Conservation (phyloP, 176 grass and related monocot genomes). For the Melocanna baccifera region DNA sequence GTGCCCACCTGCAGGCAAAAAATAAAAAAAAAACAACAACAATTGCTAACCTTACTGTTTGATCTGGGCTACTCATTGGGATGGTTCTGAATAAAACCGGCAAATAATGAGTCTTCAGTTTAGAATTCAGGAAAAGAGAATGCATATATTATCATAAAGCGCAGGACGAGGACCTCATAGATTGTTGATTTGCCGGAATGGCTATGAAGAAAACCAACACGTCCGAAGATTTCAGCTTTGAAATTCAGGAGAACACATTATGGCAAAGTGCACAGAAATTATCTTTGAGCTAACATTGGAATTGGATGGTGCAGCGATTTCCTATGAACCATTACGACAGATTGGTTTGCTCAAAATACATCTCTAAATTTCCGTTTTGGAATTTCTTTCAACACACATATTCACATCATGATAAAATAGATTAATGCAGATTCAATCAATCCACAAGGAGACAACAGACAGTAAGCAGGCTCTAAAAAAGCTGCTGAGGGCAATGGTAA, state of each 20-base stretch:
- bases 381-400: not conserved
- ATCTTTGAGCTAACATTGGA: not conserved
- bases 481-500: not conserved
- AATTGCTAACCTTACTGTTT: not conserved
- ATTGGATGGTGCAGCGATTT: not conserved
- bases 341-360: no score
- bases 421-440: no score
- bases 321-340: not conserved
- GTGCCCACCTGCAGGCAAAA: constrained; percentile 57
- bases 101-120: not conserved
- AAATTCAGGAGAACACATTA: not conserved
- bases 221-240: not conserved
- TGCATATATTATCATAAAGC: not conserved
- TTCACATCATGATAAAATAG: not conserved
- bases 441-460: no score
- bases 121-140: not conserved
- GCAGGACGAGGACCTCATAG: not conserved
- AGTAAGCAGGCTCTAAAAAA: no score
- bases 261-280: not conserved
- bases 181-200: not conserved
- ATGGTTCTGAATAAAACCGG: not conserved
- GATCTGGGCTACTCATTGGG: not conserved
- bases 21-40: not conserved
- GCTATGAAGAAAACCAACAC: not conserved
- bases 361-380: no score